Conservation (phyloP, 352 stramenopile genomes). For the Phytophthora pluvialis region DNA sequence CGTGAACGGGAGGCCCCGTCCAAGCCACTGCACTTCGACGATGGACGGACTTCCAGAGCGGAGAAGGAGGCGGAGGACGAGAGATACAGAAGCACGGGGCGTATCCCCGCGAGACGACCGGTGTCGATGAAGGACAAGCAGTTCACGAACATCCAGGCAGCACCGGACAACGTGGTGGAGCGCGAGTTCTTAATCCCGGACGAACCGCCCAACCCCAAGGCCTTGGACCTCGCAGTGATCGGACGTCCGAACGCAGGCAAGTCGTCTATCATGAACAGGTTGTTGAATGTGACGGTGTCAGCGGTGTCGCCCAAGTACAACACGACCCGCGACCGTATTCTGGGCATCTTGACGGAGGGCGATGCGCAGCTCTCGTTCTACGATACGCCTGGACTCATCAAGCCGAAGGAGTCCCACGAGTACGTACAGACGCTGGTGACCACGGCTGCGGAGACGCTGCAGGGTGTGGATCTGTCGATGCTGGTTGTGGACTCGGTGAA, state of each 20-base stretch:
- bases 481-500: slow-evolving; percentile 88
- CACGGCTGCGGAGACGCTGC: slow-evolving; percentile 76
- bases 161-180: slow-evolving; percentile 70
- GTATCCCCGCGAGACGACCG: slow-evolving; percentile 40
- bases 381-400: slow-evolving; percentile 87
- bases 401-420: slow-evolving; percentile 85
- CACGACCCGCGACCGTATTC: slow-evolving; percentile 79
- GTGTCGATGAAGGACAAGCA: slow-evolving; percentile 67
- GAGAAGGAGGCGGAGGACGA: slow-evolving; percentile 25
- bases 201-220: slow-evolving; percentile 67
- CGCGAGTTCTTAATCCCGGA: slow-evolving; percentile 80
- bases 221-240: slow-evolving; percentile 82
- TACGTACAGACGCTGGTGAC: slow-evolving; percentile 85
- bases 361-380: slow-evolving; percentile 86
- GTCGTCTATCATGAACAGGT: slow-evolving; percentile 84
- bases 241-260: slow-evolving; percentile 89
- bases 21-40: slow-evolving; percentile 27
- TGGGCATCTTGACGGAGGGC: slow-evolving; percentile 80
- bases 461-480: slow-evolving; percentile 88
- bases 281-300: slow-evolving; percentile 84
- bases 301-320: slow-evolving; percentile 91
- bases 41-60: slow-evolving; percentile 25
- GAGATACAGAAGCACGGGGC: slow-evolving; percentile 22
- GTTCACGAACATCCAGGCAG: slow-evolving; percentile 68
- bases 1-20: slow-evolving; percentile 13